Percentiles rank a stretch among this genome's conserved stretches.
These are phyloP conservation scores for Globisporangium canariense DNA, from an alignment of 352 stramenopile species.

Conservation along the genomic window DNA sequence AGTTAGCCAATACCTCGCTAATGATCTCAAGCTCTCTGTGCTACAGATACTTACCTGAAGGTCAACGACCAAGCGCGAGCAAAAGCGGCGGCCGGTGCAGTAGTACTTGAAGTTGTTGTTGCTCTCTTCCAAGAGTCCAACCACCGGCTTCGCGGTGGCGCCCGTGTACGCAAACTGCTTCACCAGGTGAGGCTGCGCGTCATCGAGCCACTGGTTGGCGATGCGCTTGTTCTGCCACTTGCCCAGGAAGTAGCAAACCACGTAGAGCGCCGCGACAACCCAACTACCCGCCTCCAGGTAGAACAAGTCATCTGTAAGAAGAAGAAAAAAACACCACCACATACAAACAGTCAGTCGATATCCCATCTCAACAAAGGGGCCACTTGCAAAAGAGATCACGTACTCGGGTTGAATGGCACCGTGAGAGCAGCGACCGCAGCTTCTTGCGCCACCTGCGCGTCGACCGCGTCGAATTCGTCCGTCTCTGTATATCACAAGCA, in stretches of 20 bases:
- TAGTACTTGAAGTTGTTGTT: conserved; percentile 85
- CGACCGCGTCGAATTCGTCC: conserved; percentile 47
- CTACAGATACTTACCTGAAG: conserved; percentile 36
- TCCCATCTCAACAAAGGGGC: background rate
- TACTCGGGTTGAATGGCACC: conserved; percentile 20
- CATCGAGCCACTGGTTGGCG: conserved; percentile 65
- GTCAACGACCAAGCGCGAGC: conserved; percentile 63
- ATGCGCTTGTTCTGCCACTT: conserved; percentile 65
- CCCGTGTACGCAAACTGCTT: conserved; percentile 80
- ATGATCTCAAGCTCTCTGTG: background rate
- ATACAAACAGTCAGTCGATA: background rate
- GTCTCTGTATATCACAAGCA: conserved; percentile 7
- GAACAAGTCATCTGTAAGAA: conserved; percentile 39
- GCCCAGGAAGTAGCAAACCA: conserved; percentile 60
- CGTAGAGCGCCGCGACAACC: conserved; percentile 46
- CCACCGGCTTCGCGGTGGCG: conserved; percentile 45
- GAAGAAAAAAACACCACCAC: background rate
- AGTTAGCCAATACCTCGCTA: background rate
- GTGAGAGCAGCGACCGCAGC: conserved; percentile 6
- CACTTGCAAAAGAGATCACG: background rate
- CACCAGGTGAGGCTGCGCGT: conserved; percentile 54
- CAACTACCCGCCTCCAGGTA: conserved; percentile 43
- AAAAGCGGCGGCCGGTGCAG: conserved; percentile 76
- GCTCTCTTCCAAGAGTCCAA: conserved; percentile 69
- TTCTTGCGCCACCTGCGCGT: conserved; percentile 24